Conservation (phyloP, 163 green algal genomes). For the Chlamydomonas reinhardtii region DNA sequence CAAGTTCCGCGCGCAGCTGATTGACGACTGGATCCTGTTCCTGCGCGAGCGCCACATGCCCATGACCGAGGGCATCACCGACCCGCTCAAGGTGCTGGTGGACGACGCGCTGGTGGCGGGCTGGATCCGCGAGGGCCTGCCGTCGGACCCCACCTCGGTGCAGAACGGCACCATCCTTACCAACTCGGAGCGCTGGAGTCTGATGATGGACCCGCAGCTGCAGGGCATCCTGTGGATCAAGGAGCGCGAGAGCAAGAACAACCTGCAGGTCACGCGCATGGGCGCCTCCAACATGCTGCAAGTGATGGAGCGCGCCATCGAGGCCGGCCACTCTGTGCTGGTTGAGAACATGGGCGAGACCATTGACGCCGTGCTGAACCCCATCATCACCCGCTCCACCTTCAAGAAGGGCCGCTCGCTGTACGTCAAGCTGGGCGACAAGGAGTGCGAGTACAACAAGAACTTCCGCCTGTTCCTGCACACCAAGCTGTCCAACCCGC, state of each 20-base stretch:
- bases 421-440: constrained; percentile 90
- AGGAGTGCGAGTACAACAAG: constrained; percentile 89
- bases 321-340: constrained; percentile 82
- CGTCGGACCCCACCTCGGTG: constrained; percentile 86
- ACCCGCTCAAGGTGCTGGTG: constrained; percentile 79
- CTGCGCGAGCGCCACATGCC: constrained; percentile 74
- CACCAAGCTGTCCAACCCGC: constrained; percentile 93
- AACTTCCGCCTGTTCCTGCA: constrained; percentile 91
- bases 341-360: constrained; percentile 93
- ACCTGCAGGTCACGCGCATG: constrained; percentile 79
- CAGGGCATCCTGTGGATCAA: constrained; percentile 92
- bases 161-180: constrained; percentile 92
- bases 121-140: constrained; percentile 88
- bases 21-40: constrained; percentile 88
- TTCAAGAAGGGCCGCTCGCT: constrained; percentile 93
- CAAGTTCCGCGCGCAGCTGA: constrained; percentile 81
- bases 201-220: constrained; percentile 94
- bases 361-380: constrained; percentile 89
- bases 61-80: constrained; percentile 86
- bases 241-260: constrained; percentile 81
- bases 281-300: constrained; percentile 76
- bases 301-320: constrained; percentile 87
- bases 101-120: constrained; percentile 86
- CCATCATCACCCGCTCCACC: constrained; percentile 89
- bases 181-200: constrained; percentile 89